Conservation (phyloP, 805 yeast genomes). For the Cyberlindnera xylosilytica region DNA sequence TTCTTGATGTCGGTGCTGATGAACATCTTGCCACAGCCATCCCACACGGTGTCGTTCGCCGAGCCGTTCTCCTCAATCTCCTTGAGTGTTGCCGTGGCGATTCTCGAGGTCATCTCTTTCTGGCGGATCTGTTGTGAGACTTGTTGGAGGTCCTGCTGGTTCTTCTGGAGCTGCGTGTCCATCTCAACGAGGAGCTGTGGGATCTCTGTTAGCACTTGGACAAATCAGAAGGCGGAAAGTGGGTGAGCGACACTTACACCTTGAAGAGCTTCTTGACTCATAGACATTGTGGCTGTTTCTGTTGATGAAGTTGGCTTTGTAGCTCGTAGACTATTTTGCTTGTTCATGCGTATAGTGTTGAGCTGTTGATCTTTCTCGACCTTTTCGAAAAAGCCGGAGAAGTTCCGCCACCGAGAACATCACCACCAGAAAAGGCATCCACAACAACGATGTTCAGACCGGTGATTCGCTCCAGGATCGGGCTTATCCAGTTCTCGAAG, state of each 20-base stretch:
- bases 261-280: conserved; percentile 45
- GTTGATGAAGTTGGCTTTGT: not conserved
- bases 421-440: not conserved
- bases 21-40: conserved; percentile 80
- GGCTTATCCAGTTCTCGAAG: not conserved
- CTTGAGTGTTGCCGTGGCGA: conserved; percentile 40
- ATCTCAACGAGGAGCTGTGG: conserved; percentile 54
- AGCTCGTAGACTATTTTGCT: no score
- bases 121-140: conserved; percentile 42
- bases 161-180: conserved; percentile 58
- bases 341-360: not conserved
- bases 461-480: not conserved
- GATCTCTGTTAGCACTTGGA: not conserved
- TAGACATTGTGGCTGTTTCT: conserved; percentile 32
- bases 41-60: conserved; percentile 62
- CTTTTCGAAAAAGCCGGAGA: not conserved
- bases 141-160: conserved; percentile 56
- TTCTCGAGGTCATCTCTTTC: conserved; percentile 10
- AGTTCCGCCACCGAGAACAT: not conserved
- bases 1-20: conserved; percentile 39
- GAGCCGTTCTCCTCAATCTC: conserved; percentile 42
- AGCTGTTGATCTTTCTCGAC: not conserved
- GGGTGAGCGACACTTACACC: conserved; percentile 26
- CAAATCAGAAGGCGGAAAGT: no score
- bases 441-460: not conserved